Percentiles rank a stretch among this genome's conserved stretches.
phyloP scores from a whole-genome alignment of 306 rosid species.

The Corylus heterophylla region DNA sequence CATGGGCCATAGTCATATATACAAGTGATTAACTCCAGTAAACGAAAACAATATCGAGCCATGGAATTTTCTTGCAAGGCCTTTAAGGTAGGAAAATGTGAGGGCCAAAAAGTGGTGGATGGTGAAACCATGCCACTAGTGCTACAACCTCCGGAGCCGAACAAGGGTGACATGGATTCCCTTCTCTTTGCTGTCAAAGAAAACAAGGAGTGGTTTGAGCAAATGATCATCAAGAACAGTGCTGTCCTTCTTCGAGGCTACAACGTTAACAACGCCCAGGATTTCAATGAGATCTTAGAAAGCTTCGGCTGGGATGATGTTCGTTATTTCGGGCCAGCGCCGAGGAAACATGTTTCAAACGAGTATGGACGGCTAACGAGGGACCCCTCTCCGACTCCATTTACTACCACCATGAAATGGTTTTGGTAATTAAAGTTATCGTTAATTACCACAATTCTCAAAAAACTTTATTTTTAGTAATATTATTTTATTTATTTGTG shows the following conservation, averaged over 20 bases:
- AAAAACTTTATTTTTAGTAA: too few species aligned
- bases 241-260: constrained; percentile 75
- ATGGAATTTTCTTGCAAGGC: constrained; percentile 57
- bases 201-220: constrained; percentile 71
- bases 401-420: constrained; percentile 94
- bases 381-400: constrained; percentile 87
- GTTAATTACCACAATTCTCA: too few species aligned
- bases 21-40: too few species aligned
- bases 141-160: constrained; percentile 47
- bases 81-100: constrained; percentile 68
- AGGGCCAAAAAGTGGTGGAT: constrained; percentile 69
- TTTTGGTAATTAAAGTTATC: constrained; percentile 57
- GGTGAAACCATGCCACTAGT: constrained; percentile 79
- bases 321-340: constrained; percentile 80
- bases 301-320: constrained; percentile 72
- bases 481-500: too few species aligned
- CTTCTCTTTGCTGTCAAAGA: constrained; percentile 43
- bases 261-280: constrained; percentile 52
- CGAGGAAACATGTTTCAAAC: constrained; percentile 69
- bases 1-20: too few species aligned
- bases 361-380: constrained; percentile 91
- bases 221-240: constrained; percentile 67
- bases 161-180: constrained; percentile 42
- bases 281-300: constrained; percentile 70
- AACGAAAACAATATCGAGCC: neutral